These are phyloP conservation scores for Phytophthora colocasiae DNA, from an alignment of 352 stramenopile genomes.

Conservation along the genomic window DNA sequence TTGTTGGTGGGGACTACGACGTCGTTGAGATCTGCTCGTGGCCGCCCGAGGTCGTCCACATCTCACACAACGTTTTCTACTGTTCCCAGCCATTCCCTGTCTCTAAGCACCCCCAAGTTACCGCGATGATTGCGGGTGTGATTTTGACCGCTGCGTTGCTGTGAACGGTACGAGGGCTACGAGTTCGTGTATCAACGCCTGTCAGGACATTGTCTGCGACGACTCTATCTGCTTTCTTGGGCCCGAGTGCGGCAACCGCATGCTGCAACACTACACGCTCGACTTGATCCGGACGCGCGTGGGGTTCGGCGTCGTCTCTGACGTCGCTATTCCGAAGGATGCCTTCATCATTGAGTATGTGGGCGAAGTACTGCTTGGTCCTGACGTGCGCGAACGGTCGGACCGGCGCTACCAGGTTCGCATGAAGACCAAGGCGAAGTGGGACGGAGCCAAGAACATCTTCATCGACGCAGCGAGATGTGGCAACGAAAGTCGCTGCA, in stretches of 20 bases:
- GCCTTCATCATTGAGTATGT: constrained; percentile 4
- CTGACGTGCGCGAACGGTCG: background rate
- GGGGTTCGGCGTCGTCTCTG: background rate
- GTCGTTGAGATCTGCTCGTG: background rate
- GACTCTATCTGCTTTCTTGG: background rate
- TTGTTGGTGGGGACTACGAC: constrained; percentile 1
- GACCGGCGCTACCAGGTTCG: background rate
- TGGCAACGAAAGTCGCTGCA: constrained; percentile 6
- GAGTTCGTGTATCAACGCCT: background rate
- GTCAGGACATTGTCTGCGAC: background rate
- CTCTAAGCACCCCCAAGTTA: background rate
- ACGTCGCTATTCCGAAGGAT: background rate
- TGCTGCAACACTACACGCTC: background rate
- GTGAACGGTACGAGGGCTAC: background rate
- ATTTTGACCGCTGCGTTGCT: background rate
- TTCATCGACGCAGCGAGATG: constrained; percentile 4
- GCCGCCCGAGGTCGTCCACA: background rate
- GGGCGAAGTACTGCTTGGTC: background rate
- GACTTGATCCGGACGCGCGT: background rate
- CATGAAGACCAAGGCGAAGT: background rate
- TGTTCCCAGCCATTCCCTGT: background rate
- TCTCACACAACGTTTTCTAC: background rate
- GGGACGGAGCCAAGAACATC: background rate
- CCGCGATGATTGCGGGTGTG: background rate
- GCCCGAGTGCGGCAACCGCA: background rate